Evolutionary conservation across 495 filamentous ascomycete species (phyloP).

Genomic region (Penicillium cinerascens): DNA sequence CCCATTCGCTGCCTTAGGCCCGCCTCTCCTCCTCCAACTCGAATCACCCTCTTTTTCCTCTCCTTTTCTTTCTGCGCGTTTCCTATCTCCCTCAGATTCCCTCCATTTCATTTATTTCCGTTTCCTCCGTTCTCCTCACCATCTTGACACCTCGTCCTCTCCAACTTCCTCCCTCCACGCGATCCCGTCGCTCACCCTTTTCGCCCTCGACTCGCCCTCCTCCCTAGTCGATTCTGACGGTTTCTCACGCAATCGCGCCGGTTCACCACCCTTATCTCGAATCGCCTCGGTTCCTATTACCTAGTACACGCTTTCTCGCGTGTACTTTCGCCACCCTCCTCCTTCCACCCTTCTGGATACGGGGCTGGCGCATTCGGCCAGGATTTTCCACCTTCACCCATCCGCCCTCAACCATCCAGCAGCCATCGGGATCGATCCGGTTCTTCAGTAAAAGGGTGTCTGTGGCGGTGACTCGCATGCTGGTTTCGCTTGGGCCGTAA

Average conservation of each 20-base stretch:
- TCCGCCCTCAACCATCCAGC: neutral
- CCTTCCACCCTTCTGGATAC: slow-evolving; percentile 16
- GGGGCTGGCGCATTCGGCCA: slow-evolving; percentile 17
- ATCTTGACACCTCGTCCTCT: slow-evolving; percentile 16
- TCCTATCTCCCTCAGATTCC: slow-evolving; percentile 27
- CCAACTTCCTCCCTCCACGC: slow-evolving; percentile 33
- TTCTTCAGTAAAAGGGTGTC: neutral
- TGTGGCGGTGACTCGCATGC: neutral
- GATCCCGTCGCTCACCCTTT: slow-evolving; percentile 31
- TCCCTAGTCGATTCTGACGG: slow-evolving; percentile 18
- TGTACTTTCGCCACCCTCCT: slow-evolving; percentile 1
- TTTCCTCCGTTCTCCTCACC: slow-evolving; percentile 23
- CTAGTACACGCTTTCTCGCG: neutral
- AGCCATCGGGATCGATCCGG: neutral
- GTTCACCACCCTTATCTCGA: slow-evolving; percentile 13
- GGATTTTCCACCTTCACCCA: slow-evolving; percentile 12
- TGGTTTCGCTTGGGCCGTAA: neutral
- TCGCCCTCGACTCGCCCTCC: slow-evolving; percentile 22
- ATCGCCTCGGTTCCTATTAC: slow-evolving; percentile 6
- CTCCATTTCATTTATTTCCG: slow-evolving; percentile 23
- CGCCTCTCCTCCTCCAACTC: slow-evolving; percentile 25
- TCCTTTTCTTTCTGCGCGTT: slow-evolving; percentile 33
- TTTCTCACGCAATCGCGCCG: slow-evolving; percentile 20
- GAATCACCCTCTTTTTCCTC: slow-evolving; percentile 29
- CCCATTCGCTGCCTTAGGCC: slow-evolving; percentile 29